phyloP scores from a whole-genome alignment of 345 rosid species.

The Eutrema heterophyllum region DNA sequence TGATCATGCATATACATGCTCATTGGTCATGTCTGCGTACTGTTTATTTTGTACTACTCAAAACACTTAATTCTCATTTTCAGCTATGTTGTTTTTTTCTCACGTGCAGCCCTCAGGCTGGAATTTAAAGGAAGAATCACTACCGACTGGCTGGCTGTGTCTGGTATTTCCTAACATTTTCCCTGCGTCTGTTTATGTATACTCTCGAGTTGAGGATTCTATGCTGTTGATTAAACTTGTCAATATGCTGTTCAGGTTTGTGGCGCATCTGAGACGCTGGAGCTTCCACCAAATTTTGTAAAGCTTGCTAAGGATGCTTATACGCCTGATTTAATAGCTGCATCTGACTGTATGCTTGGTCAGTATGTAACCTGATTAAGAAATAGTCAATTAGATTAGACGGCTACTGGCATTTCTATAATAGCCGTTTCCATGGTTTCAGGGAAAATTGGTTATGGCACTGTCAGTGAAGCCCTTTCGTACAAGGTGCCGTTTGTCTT shows the following conservation, averaged over 20 bases:
- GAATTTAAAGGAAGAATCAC: constrained; percentile 79
- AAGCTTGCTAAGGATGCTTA: constrained; percentile 93
- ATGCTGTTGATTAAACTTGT: constrained; percentile 12
- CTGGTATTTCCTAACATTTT: constrained; percentile 50
- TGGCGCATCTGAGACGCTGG: constrained; percentile 85
- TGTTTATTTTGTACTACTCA: not conserved
- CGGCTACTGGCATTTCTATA: constrained; percentile 1
- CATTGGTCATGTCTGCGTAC: not conserved
- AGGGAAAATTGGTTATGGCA: constrained; percentile 99
- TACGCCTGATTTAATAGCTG: constrained; percentile 98
- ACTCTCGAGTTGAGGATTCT: constrained; percentile 6
- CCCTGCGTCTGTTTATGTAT: not conserved
- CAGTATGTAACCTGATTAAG: constrained; percentile 34
- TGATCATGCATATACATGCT: not conserved
- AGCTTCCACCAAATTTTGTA: constrained; percentile 85
- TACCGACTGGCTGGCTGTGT: constrained; percentile 92
- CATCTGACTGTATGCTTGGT: constrained; percentile 99
- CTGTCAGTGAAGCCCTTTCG: constrained; percentile 95
- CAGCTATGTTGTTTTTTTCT: constrained; percentile 12
- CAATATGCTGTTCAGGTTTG: constrained; percentile 61
- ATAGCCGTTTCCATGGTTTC: constrained; percentile 31
- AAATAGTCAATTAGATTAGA: constrained; percentile 14
- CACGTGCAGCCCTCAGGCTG: constrained; percentile 91
- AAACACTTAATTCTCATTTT: not conserved
- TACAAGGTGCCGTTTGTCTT: constrained; percentile 92